Evolutionary conservation across 2,329 filamentous ascomycete species (phyloP).

Genomic region (Ophiostoma triangulosporum): DNA sequence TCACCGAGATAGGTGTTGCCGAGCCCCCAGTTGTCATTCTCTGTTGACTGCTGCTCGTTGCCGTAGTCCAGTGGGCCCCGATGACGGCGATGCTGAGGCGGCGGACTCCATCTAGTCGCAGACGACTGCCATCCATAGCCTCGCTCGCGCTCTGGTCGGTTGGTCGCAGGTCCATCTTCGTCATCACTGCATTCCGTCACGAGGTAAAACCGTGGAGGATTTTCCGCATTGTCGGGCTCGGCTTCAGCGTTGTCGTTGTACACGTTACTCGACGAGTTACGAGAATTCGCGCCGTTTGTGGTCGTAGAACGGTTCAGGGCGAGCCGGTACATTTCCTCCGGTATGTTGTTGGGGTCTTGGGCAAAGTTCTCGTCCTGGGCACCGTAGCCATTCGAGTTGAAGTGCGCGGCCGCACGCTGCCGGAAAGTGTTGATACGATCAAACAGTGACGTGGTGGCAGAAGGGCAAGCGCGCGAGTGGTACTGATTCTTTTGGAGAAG

Average conservation of each 20-base stretch:
- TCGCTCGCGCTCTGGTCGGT: background rate
- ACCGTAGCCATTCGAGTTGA: background rate
- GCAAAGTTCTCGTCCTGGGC: background rate
- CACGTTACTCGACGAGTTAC: background rate
- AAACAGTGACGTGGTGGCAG: background rate
- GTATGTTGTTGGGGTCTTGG: slow-evolving; percentile 20
- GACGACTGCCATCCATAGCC: background rate
- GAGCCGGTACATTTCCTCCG: slow-evolving; percentile 23
- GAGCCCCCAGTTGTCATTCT: background rate
- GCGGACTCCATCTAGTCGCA: background rate
- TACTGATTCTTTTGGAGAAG: slow-evolving; percentile 61
- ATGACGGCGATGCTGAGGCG: background rate
- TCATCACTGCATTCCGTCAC: slow-evolving; percentile 49
- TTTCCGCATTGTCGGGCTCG: slow-evolving; percentile 20
- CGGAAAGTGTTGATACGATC: background rate
- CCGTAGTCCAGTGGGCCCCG: background rate
- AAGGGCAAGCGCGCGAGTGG: slow-evolving; percentile 24
- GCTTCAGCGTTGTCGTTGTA: slow-evolving; percentile 32
- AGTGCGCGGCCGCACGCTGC: background rate
- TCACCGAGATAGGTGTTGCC: background rate
- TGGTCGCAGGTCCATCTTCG: slow-evolving; percentile 29
- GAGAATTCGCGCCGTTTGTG: slow-evolving; percentile 18
- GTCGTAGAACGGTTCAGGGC: background rate
- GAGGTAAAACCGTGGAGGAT: slow-evolving; percentile 31
- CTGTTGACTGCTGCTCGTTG: background rate